Percentiles rank a stretch among this genome's conserved stretches.
These are phyloP conservation scores for Pochonia chlamydosporia DNA, from an alignment of 2,329 filamentous ascomycete genomes.

Conservation along the genomic window DNA sequence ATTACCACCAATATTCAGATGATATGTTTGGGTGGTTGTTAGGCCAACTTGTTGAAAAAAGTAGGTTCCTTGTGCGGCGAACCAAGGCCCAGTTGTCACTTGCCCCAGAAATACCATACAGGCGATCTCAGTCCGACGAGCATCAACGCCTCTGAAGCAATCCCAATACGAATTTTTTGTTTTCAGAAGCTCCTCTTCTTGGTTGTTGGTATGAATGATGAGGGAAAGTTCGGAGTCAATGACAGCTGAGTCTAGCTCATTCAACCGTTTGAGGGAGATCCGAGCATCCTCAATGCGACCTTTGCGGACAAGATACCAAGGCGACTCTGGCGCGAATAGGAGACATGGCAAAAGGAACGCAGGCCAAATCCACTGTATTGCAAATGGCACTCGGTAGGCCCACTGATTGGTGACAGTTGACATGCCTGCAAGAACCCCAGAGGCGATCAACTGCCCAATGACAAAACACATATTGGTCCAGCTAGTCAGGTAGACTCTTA, in stretches of 20 bases:
- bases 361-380: conserved; percentile 44
- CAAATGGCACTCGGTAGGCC: conserved; percentile 42
- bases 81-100: conserved; percentile 2
- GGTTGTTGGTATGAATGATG: conserved; percentile 30
- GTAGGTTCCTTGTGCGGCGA: conserved; percentile 35
- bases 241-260: conserved; percentile 21
- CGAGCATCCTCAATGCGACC: conserved; percentile 27
- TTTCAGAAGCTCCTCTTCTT: conserved; percentile 12
- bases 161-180: conserved; percentile 31
- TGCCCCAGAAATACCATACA: conserved; percentile 34
- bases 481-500: conserved; percentile 37
- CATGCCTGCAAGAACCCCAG: conserved; percentile 22
- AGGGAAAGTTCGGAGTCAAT: conserved; percentile 26
- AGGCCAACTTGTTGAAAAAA: conserved; percentile 35
- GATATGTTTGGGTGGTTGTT: conserved; percentile 18
- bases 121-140: conserved; percentile 34
- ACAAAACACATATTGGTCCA: conserved; percentile 43
- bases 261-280: conserved; percentile 24
- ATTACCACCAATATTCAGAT: conserved; percentile 32
- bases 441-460: conserved; percentile 39
- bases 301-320: conserved; percentile 36
- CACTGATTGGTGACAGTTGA: conserved; percentile 29
- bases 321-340: conserved; percentile 40
- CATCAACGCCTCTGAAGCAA: conserved; percentile 37
- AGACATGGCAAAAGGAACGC: conserved; percentile 32